phyloP scores from a whole-genome alignment of 2,329 filamentous ascomycete species.

The Fusarium sambucinum region DNA sequence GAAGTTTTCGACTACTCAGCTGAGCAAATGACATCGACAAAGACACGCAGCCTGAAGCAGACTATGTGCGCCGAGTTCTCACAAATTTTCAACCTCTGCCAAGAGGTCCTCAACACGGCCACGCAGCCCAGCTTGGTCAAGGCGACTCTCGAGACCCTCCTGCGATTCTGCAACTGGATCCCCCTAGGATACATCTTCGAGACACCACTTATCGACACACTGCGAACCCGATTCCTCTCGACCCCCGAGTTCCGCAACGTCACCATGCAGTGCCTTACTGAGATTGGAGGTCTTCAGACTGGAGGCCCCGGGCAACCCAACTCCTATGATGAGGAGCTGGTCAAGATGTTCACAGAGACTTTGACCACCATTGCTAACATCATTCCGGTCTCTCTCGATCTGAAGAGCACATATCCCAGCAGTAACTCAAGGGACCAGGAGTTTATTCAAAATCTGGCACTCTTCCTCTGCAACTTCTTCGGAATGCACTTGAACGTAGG shows the following conservation, averaged over 20 bases:
- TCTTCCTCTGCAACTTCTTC: conserved; percentile 98
- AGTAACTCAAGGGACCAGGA: conserved; percentile 96
- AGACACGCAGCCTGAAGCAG: conserved; percentile 95
- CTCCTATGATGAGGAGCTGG: conserved; percentile 93
- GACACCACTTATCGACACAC: conserved; percentile 93
- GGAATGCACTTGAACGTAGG: conserved; percentile 86
- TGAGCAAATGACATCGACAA: conserved; percentile 98
- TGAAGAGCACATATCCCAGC: conserved; percentile 89
- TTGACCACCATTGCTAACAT: conserved; percentile 92
- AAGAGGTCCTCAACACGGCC: conserved; percentile 91
- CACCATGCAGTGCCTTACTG: conserved; percentile 94
- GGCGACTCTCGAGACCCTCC: conserved; percentile 94
- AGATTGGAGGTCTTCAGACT: conserved; percentile 94
- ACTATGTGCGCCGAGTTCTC: conserved; percentile 99
- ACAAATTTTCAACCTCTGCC: conserved; percentile 96
- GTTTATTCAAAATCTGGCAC: conserved; percentile 94
- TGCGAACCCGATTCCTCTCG: conserved; percentile 92
- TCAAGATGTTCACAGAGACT: conserved; percentile 98
- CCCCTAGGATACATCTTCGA: conserved; percentile 99
- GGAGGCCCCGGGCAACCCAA: conserved; percentile 74
- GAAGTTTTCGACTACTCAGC: conserved; percentile 99
- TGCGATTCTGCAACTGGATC: conserved; percentile 99
- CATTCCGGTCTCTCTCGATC: conserved; percentile 88
- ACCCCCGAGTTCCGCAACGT: conserved; percentile 96
- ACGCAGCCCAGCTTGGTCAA: conserved; percentile 90